phyloP scores from a whole-genome alignment of 495 filamentous ascomycete genomes.

The Neurospora sp. region DNA sequence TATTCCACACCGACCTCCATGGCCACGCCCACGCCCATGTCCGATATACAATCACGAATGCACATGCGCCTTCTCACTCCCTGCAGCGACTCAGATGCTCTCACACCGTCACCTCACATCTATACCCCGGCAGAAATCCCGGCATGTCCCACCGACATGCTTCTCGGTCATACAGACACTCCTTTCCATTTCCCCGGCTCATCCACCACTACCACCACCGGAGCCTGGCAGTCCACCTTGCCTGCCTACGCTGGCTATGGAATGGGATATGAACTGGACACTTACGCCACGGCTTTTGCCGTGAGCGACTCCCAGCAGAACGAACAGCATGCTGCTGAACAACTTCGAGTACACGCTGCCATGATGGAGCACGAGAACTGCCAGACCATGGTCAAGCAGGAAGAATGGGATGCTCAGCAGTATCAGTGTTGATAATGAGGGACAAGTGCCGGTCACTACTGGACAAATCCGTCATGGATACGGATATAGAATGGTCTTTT shows the following conservation, averaged over 20 bases:
- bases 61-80: conserved; percentile 32
- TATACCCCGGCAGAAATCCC: conserved; percentile 16
- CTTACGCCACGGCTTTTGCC: conserved; percentile 5
- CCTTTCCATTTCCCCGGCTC: conserved; percentile 15
- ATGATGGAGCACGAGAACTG: conserved; percentile 16
- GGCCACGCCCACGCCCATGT: conserved; percentile 6
- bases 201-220: conserved; percentile 5
- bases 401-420: conserved; percentile 21
- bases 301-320: conserved; percentile 19
- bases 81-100: conserved; percentile 33
- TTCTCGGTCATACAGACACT: conserved; percentile 10
- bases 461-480: background rate
- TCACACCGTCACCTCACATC: conserved; percentile 11
- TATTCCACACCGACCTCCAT: background rate
- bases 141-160: conserved; percentile 10
- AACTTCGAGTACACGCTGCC: conserved; percentile 12
- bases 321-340: conserved; percentile 16
- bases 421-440: background rate
- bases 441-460: background rate
- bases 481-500: background rate
- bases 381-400: conserved; percentile 23
- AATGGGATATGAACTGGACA: conserved; percentile 13
- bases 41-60: conserved; percentile 8
- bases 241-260: conserved; percentile 10
- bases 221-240: background rate